Evolutionary conservation across 2,329 filamentous ascomycete genomes (phyloP).

Genomic region (Hypomyces rosellus): DNA sequence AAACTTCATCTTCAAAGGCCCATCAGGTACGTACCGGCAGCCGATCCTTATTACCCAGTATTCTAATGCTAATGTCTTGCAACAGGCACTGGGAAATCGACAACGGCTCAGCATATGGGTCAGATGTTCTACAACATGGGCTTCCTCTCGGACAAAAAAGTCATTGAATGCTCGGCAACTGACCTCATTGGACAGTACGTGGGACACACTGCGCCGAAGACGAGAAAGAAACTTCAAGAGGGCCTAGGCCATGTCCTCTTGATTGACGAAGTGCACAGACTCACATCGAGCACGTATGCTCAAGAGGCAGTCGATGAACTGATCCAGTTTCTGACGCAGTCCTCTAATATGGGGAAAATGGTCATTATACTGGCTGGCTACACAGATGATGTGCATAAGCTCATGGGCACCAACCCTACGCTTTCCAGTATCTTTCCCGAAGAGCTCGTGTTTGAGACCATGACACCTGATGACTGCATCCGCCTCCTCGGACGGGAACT

Average conservation of each 20-base stretch:
- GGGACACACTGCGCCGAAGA: conserved; percentile 64
- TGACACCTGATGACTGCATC: neutral
- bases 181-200: conserved; percentile 63
- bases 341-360: conserved; percentile 6
- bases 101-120: conserved; percentile 63
- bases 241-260: conserved; percentile 63
- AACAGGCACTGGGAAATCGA: conserved; percentile 60
- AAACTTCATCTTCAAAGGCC: conserved; percentile 61
- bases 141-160: conserved; percentile 53
- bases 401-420: neutral
- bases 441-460: neutral
- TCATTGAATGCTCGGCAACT: conserved; percentile 59
- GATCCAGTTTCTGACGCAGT: conserved; percentile 31
- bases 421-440: conserved; percentile 1
- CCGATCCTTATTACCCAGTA: no score
- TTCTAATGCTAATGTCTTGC: neutral
- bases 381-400: conserved; percentile 3
- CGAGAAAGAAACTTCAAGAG: conserved; percentile 51
- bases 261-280: conserved; percentile 64
- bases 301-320: conserved; percentile 48
- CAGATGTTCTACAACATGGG: conserved; percentile 70
- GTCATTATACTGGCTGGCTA: conserved; percentile 9
- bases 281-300: conserved; percentile 49
- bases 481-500: neutral
- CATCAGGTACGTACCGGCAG: conserved; percentile 36